Percentiles rank a stretch among this genome's conserved stretches.
Evolutionary conservation across 2,329 filamentous ascomycete species (phyloP).

Genomic region (Penicillium sp.): DNA sequence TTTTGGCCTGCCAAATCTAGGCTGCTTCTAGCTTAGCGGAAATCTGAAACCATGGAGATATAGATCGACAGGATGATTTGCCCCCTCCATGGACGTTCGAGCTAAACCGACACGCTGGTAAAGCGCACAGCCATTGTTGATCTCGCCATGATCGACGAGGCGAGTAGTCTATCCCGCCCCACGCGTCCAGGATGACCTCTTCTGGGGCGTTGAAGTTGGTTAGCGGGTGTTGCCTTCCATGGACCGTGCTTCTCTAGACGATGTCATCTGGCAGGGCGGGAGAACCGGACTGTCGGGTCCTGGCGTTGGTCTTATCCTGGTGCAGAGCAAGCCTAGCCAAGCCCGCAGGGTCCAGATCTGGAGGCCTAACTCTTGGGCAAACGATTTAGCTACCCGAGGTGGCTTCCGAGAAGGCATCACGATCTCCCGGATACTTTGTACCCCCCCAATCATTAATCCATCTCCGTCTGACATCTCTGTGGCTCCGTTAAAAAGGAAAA

Average conservation of each 20-base stretch:
- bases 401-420: not conserved
- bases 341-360: not conserved
- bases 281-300: not conserved
- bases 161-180: not conserved
- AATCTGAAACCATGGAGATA: conserved; percentile 3
- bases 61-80: conserved; percentile 2
- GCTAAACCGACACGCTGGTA: conserved; percentile 1
- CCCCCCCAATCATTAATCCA: no score
- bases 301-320: not conserved
- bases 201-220: not conserved
- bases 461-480: no score
- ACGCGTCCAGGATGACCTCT: conserved; percentile 3
- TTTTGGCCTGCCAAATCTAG: not conserved
- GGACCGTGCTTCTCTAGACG: not conserved
- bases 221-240: conserved; percentile 3
- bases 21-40: not conserved
- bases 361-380: not conserved
- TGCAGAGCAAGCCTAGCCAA: not conserved
- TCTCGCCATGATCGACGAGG: not conserved
- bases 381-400: not conserved
- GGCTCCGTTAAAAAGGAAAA: no score
- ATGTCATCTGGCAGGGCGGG: conserved; percentile 5
- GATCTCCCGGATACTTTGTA: no score
- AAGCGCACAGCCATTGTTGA: not conserved
- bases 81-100: not conserved